Evolutionary conservation across 306 rosid genomes (phyloP), one percentile per base, ranked within the genome.

Genomic region (Hippophae gyantsensis): DNA sequence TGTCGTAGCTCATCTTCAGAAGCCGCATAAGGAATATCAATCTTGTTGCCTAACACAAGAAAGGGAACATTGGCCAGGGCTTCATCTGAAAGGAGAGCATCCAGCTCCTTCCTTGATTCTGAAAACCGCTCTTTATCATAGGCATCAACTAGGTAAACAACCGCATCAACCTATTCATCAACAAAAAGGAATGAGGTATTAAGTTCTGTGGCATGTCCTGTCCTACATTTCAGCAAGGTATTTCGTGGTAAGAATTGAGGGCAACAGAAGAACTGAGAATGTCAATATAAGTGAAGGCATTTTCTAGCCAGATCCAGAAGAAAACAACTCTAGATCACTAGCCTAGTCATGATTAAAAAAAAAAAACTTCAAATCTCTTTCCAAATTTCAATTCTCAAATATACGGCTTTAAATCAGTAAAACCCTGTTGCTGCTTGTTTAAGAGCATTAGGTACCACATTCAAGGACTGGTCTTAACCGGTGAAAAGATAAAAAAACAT

Each of bases 41-140:
- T 78, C 80, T 78, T 78, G 83, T 78, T 78, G 57, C 83, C 83
- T 10, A 78, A 57, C 60, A 78, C 66, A 38, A 78, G 80, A 66
- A 78, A 78, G 10, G 83, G 83, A 60, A 71, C 83, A 9, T 63
- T 64, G 65, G 80, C 77, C 49, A 78, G 77, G 52, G 77, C 52
- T 58, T 74, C 83, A 25, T 78, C 83, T 6, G 79, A 78, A 61
- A 78, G 83, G 18, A 78, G 77, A 3, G 77, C 80, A 26, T 78
- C 83, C 10, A 78, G 67, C 77, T 78, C 83, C 72, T 74, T 78
- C 72, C 74, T 78, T 41, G 83, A 63, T 61, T 78, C 83, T 5
- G 57, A 61, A 60, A 78, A 78, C 43, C 83, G 63, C 51, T 78
- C 83, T 52, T 78, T 78, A 66, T 78, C 83, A 42, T 58, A 67